Evolutionary conservation across 345 rosid species (phyloP), one percentile per base, ranked within the genome.

Genomic region (Melaleuca alternifolia): DNA sequence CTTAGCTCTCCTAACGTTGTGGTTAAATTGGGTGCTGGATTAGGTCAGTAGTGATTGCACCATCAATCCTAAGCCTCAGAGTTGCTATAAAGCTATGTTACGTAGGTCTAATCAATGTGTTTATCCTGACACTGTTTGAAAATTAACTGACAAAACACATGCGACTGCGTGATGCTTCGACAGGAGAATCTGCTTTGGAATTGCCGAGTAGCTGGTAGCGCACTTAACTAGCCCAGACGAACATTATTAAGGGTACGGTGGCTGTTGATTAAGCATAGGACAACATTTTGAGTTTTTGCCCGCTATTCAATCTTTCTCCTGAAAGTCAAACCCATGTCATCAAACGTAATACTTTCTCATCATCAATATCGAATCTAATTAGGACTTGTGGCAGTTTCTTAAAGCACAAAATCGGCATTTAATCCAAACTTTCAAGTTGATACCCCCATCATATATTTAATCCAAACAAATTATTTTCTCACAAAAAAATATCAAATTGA

Each of bases 401-500:
- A 24, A 71, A 24, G 79, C 26, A 71, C 48, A 71, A 71, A 71
- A 18, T 71, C 24, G 26, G 33, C 48, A 33, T 0, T 1, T 9
- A 0, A 0, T 71, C 4, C 0, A 33, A 71, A 13, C 9, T 5
- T 41, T 2, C 12, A 9, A 16, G 48, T 10, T 3, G 3, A 1
- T 14, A 62, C 1, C 0, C 9, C 20, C n/a, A 61, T 30, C 15
- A 9, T 1, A 5, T 7, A 18, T 33, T 71, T 71, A 5, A 9
- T 24, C 13, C 6, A 71, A 18, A 71, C 13, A 1, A 71, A 2
- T 71, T 37, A 37, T 16, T 37, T 12, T 18, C 81, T 0, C 0
- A 2, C 26, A 20, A 37, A 71, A 65, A 65, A 0, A 33, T 9
- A 24, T 8, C 18, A 71, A n/a, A 6, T 12, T 13, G 4, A 1